Evolutionary conservation across 257 asterid genomes (phyloP).

Genomic region (Nicotiana sylvestris): DNA sequence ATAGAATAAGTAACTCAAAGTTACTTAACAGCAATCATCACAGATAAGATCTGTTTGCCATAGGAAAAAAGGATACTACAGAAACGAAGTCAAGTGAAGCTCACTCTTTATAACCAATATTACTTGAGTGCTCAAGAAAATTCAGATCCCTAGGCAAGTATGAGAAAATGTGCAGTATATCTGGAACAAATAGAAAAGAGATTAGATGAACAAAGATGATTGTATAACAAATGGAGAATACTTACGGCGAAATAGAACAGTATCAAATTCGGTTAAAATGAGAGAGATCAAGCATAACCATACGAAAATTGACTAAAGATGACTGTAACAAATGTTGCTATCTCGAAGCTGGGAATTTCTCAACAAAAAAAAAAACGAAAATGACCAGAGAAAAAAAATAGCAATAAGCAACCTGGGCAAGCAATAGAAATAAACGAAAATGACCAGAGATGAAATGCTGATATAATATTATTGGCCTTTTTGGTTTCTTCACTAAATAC

Average conservation of each 20-base stretch:
- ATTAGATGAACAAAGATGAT: constrained; percentile 5
- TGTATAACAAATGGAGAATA: too few species aligned
- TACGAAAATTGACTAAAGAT: not conserved
- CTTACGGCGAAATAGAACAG: too few species aligned
- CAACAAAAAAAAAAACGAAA: too few species aligned
- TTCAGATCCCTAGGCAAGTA: constrained; percentile 96
- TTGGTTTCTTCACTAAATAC: not conserved
- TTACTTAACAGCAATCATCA: not conserved
- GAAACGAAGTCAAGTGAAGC: constrained; percentile 22
- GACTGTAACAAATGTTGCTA: not conserved
- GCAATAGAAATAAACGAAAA: too few species aligned
- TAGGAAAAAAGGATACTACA: not conserved
- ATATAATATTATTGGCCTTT: not conserved
- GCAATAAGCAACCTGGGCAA: too few species aligned
- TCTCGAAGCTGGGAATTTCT: not conserved
- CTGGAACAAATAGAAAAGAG: constrained; percentile 40
- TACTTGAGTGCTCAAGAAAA: constrained; percentile 91
- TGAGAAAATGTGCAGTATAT: constrained; percentile 87
- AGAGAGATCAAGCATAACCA: too few species aligned
- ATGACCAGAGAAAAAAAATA: too few species aligned
- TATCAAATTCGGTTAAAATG: too few species aligned
- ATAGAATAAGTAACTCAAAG: constrained; percentile 3
- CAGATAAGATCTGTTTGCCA: not conserved
- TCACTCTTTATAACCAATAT: constrained; percentile 98
- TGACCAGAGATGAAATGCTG: not conserved